These are phyloP conservation scores for Combretum micranthum DNA, from an alignment of 345 rosid genomes.

Conservation along the genomic window DNA sequence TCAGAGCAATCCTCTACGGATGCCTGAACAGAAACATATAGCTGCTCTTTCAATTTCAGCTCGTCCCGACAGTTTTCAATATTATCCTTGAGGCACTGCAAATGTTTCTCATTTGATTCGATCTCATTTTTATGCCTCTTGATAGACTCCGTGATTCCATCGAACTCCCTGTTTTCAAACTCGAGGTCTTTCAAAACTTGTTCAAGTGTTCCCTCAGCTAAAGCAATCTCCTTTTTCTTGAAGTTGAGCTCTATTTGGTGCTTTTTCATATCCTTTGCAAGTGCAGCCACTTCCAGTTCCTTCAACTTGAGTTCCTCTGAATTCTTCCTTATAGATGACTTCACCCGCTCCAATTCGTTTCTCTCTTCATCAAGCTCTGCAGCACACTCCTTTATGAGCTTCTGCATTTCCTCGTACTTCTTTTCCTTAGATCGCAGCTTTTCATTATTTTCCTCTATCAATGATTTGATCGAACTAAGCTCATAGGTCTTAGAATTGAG, in stretches of 20 bases:
- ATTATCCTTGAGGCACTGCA: not conserved
- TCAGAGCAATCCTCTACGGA: slow-evolving; percentile 3
- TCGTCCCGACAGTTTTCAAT: slow-evolving; percentile 4
- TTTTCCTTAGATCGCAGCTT: slow-evolving; percentile 1
- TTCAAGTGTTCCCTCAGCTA: not conserved
- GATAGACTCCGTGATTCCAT: not conserved
- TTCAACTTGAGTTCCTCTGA: slow-evolving; percentile 8
- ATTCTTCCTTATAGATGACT: not conserved
- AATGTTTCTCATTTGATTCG: slow-evolving; percentile 2
- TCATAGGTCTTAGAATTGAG: too few species aligned
- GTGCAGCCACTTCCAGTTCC: not conserved
- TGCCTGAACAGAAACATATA: slow-evolving; percentile 3
- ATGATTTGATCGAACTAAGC: too few species aligned
- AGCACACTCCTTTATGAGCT: not conserved
- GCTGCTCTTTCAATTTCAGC: not conserved
- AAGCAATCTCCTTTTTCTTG: not conserved
- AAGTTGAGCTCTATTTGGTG: not conserved
- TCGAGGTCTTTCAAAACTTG: not conserved
- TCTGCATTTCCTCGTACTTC: not conserved
- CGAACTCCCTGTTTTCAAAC: not conserved
- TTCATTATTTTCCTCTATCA: not conserved
- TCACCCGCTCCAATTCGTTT: not conserved
- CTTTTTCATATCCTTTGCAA: not conserved
- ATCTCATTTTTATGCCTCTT: not conserved
- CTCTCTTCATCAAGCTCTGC: not conserved